A percentile compares a stretch with the other conserved stretches of the same genome.
These are phyloP conservation scores for Sclerotinia borealis DNA, from an alignment of 2,329 filamentous ascomycete genomes.

Conservation along the genomic window DNA sequence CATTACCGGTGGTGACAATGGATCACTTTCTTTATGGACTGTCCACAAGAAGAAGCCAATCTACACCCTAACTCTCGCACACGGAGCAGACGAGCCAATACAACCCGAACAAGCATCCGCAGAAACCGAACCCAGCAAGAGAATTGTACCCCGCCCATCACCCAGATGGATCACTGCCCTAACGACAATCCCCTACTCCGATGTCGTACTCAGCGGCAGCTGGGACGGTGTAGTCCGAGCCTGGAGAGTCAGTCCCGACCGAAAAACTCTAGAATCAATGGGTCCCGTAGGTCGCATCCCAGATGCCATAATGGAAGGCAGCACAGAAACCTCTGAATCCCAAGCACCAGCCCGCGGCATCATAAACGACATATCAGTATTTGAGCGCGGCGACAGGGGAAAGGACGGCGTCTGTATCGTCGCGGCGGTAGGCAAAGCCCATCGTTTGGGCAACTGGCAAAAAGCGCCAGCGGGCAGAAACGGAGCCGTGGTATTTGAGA, in stretches of 20 bases:
- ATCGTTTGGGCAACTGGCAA: constrained; percentile 76
- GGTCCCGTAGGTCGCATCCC: constrained; percentile 51
- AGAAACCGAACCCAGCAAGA: constrained; percentile 56
- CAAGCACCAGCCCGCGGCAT: constrained; percentile 49
- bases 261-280: constrained; percentile 66
- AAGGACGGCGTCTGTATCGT: constrained; percentile 75
- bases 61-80: constrained; percentile 70
- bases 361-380: constrained; percentile 81
- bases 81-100: constrained; percentile 73
- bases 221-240: constrained; percentile 87
- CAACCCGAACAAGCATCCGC: constrained; percentile 64
- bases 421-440: constrained; percentile 80
- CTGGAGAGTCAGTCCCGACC: constrained; percentile 82
- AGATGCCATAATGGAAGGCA: not conserved
- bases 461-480: constrained; percentile 59
- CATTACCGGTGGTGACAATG: constrained; percentile 90
- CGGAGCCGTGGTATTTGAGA: constrained; percentile 81
- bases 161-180: constrained; percentile 90
- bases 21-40: constrained; percentile 79
- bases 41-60: constrained; percentile 93
- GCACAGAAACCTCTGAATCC: not conserved
- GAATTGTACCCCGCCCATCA: constrained; percentile 56
- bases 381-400: constrained; percentile 75
- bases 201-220: constrained; percentile 83
- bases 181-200: constrained; percentile 78